Base-by-base conservation (phyloP, 2,329 filamentous ascomycete genomes). In the Aureobasidium subglaciale region DNA sequence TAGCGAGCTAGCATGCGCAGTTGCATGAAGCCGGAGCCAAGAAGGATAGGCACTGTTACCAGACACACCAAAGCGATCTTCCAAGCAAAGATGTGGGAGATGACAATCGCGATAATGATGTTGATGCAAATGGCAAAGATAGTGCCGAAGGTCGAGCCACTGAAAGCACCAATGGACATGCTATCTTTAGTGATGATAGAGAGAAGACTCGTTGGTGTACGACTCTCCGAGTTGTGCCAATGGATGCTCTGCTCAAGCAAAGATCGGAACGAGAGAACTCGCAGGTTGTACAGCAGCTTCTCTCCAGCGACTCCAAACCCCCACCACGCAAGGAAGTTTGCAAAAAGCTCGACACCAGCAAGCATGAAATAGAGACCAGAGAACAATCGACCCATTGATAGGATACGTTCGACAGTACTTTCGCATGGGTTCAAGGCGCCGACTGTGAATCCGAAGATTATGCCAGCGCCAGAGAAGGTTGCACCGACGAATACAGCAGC, bases 1-100 rank as follows among this genome's bases (percentile, higher is more conserved):
- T 84, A 83, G 35, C 77, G 75, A 2, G 80, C 77, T 11, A 78
- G 65, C 5, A 78, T 70, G 7, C 72, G 69, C 10, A 78, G 66
- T 37, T 75, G 70, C 16, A 75, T 62, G 58, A 72, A 78, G 0
- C 76, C 76, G n/a, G 68, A 56, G 7, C 67, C 70, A 1, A 73
- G 59, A 67, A 78, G 73, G 22, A 78, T 60, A 0, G 76, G 76
- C 0, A 78, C 72, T 16, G 25, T 45, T 2, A 16, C n/a, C 6
- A 18, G 3, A 11, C 41, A 45, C 5, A 45, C 25, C 7, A 45
- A 9, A 0, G 41, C 41, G 11, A 45, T 6, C 9, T 45, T 45
- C 41, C 41, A 45, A 2, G 13, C 49, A 3, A 25, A 22, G 8
- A n/a, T 11, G 20, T 24, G 22, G 2, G 20, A 41, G 7, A 41